These are phyloP conservation scores for Microthyrium microscopicum DNA, from an alignment of 2,329 filamentous ascomycete genomes.

Conservation along the genomic window DNA sequence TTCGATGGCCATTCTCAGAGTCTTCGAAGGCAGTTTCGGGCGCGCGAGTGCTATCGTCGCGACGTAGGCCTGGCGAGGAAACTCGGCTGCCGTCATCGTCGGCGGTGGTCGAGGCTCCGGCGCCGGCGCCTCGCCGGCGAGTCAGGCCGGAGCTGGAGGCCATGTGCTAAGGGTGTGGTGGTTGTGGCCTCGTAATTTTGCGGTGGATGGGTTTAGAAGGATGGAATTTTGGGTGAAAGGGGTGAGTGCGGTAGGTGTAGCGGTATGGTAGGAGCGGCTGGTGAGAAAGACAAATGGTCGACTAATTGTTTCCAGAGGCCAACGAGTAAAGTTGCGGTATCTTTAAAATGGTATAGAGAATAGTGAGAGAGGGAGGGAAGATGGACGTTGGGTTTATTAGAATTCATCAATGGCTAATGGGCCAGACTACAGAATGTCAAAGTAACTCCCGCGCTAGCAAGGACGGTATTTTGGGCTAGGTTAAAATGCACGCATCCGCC, in stretches of 20 bases:
- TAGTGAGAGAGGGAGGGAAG: too few species aligned
- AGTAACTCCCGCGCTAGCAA: too few species aligned
- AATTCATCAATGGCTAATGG: too few species aligned
- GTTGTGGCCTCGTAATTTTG: slow-evolving; percentile 6
- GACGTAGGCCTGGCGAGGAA: slow-evolving; percentile 45
- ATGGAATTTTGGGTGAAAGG: not conserved
- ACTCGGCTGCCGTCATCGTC: slow-evolving; percentile 50
- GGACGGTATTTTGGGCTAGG: too few species aligned
- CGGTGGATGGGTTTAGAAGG: not conserved
- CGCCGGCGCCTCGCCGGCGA: slow-evolving; percentile 49
- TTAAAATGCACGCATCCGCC: too few species aligned
- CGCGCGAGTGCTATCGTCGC: slow-evolving; percentile 37
- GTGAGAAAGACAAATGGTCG: too few species aligned
- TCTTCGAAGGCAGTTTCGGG: slow-evolving; percentile 76
- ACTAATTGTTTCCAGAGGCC: too few species aligned
- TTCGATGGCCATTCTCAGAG: slow-evolving; percentile 92
- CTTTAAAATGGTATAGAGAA: too few species aligned
- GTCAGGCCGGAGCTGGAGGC: slow-evolving; percentile 55
- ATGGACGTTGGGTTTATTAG: too few species aligned
- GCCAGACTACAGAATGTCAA: too few species aligned
- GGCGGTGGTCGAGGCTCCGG: slow-evolving; percentile 35
- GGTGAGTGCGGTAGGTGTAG: not conserved
- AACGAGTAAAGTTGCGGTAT: too few species aligned
- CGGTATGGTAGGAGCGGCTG: too few species aligned
- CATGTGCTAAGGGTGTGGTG: slow-evolving; percentile 25